phyloP scores from a whole-genome alignment of 2,329 filamentous ascomycete genomes.

The Xylariales sp. region DNA sequence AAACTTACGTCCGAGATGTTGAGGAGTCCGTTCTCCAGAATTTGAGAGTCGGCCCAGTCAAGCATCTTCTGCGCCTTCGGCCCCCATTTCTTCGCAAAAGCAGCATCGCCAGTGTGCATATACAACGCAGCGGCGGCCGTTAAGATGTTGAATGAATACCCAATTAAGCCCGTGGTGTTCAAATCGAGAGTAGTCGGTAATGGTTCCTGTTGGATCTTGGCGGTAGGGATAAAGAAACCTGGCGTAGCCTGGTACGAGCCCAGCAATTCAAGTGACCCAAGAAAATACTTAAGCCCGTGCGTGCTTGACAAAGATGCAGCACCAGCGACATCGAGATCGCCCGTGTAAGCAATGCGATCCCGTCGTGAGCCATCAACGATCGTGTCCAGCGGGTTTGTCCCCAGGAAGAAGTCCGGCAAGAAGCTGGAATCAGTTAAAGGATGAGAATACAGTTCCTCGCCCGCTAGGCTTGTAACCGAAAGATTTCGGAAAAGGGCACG shows the following conservation, averaged over 20 bases:
- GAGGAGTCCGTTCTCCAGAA: conserved; percentile 43
- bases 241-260: conserved; percentile 47
- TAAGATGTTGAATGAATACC: conserved; percentile 50
- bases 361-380: conserved; percentile 53
- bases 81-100: conserved; percentile 47
- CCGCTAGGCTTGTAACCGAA: conserved; percentile 16
- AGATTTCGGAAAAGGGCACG: conserved; percentile 46
- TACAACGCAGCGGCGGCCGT: conserved; percentile 48
- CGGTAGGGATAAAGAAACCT: conserved; percentile 50
- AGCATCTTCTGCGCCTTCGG: conserved; percentile 48
- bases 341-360: conserved; percentile 50
- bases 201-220: conserved; percentile 50
- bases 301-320: conserved; percentile 47
- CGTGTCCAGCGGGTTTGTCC: conserved; percentile 49
- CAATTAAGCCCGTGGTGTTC: conserved; percentile 50
- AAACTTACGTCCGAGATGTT: conserved; percentile 46
- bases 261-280: conserved; percentile 47
- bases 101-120: conserved; percentile 45
- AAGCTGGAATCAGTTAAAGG: conserved; percentile 46
- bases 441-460: conserved; percentile 42
- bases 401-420: conserved; percentile 51
- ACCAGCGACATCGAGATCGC: conserved; percentile 49
- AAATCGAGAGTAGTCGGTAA: conserved; percentile 37
- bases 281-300: conserved; percentile 43
- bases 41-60: conserved; percentile 51